Percentiles rank a stretch among this genome's conserved stretches.
Conservation (phyloP, 2,329 filamentous ascomycete genomes). For the Malbranchea zuffiana region DNA sequence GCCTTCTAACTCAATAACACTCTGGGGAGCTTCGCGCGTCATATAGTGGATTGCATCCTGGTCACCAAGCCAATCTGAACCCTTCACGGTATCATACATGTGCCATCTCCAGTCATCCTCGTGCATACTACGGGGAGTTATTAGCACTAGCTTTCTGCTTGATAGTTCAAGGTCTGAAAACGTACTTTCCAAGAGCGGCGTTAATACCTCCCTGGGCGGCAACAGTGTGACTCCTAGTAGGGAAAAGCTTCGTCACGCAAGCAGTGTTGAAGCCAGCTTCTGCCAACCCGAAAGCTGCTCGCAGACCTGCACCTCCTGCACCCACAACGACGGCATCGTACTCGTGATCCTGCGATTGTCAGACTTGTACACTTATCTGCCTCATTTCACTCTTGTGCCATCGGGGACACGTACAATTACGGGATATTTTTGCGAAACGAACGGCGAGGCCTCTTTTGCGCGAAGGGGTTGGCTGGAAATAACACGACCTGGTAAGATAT, state of each 20-base stretch:
- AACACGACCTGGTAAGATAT: slow-evolving; percentile 55
- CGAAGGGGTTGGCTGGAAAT: slow-evolving; percentile 75
- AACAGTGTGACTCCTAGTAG: slow-evolving; percentile 54
- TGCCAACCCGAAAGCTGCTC: slow-evolving; percentile 53
- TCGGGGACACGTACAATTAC: slow-evolving; percentile 62
- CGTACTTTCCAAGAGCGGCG: slow-evolving; percentile 44
- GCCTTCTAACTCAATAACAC: slow-evolving; percentile 46
- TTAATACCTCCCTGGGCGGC: slow-evolving; percentile 59
- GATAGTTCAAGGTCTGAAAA: background rate
- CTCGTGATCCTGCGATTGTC: slow-evolving; percentile 65
- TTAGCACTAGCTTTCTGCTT: slow-evolving; percentile 9
- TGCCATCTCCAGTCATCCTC: slow-evolving; percentile 50
- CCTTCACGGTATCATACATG: slow-evolving; percentile 51
- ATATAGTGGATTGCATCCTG: slow-evolving; percentile 52
- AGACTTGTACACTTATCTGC: slow-evolving; percentile 6
- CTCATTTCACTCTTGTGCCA: too few relatives aligned
- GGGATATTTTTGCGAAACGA: slow-evolving; percentile 81
- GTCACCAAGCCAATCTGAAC: slow-evolving; percentile 49
- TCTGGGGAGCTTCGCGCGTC: slow-evolving; percentile 44
- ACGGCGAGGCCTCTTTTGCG: slow-evolving; percentile 84
- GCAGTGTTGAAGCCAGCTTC: slow-evolving; percentile 55
- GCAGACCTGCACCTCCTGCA: slow-evolving; percentile 52
- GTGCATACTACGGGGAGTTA: slow-evolving; percentile 32
- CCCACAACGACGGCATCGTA: slow-evolving; percentile 88
- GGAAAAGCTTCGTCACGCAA: slow-evolving; percentile 54